Percentiles rank a stretch among this genome's conserved stretches.
Conservation (phyloP, 371 early-diverging fungal species). For the Rhizomucor pusillus region DNA sequence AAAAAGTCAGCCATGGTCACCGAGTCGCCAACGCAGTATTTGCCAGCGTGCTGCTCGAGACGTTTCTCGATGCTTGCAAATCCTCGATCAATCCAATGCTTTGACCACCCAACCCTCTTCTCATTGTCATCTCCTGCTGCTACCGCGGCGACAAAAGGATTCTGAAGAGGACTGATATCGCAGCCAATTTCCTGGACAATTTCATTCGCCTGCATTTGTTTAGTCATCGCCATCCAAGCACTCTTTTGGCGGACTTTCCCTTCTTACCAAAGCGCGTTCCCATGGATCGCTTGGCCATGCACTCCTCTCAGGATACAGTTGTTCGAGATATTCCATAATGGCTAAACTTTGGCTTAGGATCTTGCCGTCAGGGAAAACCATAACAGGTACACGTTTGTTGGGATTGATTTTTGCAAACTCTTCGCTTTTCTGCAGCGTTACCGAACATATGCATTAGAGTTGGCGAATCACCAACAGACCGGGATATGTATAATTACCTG, state of each 20-base stretch:
- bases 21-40: conserved; percentile 78
- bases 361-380: conserved; percentile 54
- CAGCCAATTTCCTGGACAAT: conserved; percentile 70
- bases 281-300: conserved; percentile 60
- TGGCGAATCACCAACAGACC: neutral
- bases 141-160: conserved; percentile 69
- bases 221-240: neutral
- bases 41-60: conserved; percentile 60
- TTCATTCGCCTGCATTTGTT: conserved; percentile 58
- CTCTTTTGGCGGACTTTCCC: neutral
- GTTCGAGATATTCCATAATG: conserved; percentile 89
- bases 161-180: conserved; percentile 91
- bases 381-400: conserved; percentile 65
- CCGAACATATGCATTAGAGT: neutral
- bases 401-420: conserved; percentile 70
- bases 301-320: conserved; percentile 54
- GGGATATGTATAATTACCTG: conserved; percentile 47
- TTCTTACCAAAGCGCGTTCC: conserved; percentile 55
- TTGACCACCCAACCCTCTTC: conserved; percentile 64
- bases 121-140: conserved; percentile 49
- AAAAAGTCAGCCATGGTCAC: conserved; percentile 85
- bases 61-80: conserved; percentile 36
- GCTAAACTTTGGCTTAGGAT: conserved; percentile 71
- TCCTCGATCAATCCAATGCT: conserved; percentile 57
- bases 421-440: conserved; percentile 12